Evolutionary conservation across 148 eudicot genomes (phyloP).

Genomic region (Linanthus parryae): DNA sequence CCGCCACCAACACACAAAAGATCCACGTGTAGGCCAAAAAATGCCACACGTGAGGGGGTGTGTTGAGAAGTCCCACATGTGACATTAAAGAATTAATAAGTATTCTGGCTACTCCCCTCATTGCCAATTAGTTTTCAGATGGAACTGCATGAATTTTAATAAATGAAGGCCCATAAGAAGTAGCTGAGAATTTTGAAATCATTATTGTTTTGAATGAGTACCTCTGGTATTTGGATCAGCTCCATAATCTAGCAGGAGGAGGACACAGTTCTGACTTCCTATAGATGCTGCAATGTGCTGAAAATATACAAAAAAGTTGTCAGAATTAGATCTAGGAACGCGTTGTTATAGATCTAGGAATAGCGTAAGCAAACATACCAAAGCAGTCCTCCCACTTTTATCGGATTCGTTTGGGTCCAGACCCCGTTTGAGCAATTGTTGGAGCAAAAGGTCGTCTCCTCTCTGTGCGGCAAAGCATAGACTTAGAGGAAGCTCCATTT

Average conservation of each 20-base stretch:
- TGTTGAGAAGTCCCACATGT: too few species aligned
- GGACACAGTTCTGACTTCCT: conserved; percentile 77
- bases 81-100: too few species aligned
- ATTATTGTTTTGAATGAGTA: too few species aligned
- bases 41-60: too few species aligned
- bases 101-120: too few species aligned
- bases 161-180: too few species aligned
- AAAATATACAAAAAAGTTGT: background rate
- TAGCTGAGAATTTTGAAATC: too few species aligned
- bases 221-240: conserved; percentile 90
- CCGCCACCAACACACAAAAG: too few species aligned
- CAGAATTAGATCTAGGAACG: background rate
- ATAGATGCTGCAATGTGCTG: conserved; percentile 93
- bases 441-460: conserved; percentile 59
- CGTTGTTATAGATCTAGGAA: background rate
- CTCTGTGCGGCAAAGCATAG: conserved; percentile 69
- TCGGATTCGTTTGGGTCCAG: conserved; percentile 92
- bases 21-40: too few species aligned
- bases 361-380: conserved; percentile 21
- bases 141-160: too few species aligned
- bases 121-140: too few species aligned
- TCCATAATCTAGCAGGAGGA: conserved; percentile 65
- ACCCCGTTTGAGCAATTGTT: conserved; percentile 60
- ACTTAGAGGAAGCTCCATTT: conserved; percentile 72
- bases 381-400: conserved; percentile 70